These are phyloP conservation scores for Stygiomarasmius scandens DNA, from an alignment of 1,284 basidiomycete species.

Conservation along the genomic window DNA sequence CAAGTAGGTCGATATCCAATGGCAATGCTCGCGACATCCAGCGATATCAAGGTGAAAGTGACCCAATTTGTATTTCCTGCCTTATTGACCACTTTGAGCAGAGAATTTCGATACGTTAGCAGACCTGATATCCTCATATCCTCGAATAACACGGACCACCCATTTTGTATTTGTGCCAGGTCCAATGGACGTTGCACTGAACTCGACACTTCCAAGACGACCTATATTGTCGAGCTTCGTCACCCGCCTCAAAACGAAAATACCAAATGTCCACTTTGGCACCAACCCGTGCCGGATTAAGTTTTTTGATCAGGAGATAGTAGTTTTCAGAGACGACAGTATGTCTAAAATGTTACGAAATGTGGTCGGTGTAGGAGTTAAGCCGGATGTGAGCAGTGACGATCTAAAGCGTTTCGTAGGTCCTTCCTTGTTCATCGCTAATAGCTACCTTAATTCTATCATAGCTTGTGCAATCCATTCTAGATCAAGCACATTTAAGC, in stretches of 20 bases:
- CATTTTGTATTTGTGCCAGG: conserved; percentile 96
- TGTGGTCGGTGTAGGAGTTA: conserved; percentile 83
- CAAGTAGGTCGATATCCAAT: conserved; percentile 77
- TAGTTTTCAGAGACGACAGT: conserved; percentile 90
- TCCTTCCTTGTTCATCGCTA: conserved; percentile 5
- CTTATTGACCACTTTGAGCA: conserved; percentile 32
- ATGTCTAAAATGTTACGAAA: conserved; percentile 96
- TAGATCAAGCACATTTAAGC: conserved; percentile 91
- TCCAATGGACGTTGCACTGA: conserved; percentile 84
- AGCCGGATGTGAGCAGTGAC: conserved; percentile 71
- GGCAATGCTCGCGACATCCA: conserved; percentile 80
- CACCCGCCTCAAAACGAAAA: conserved; percentile 64
- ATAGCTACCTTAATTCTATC: conserved; percentile 1
- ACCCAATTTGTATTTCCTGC: neutral
- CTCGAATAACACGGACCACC: conserved; percentile 73
- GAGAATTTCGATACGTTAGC: conserved; percentile 87
- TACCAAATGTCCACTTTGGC: conserved; percentile 82
- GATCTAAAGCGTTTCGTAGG: conserved; percentile 88
- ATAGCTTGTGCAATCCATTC: conserved; percentile 89
- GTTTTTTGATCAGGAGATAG: conserved; percentile 96
- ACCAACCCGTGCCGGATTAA: conserved; percentile 95
- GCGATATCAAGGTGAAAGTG: conserved; percentile 80
- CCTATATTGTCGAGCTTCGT: conserved; percentile 78
- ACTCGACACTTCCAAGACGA: conserved; percentile 77
- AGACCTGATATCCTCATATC: conserved; percentile 83